Percentiles rank a stretch among this genome's conserved stretches.
Conservation (phyloP, 2,329 filamentous ascomycete genomes). For the Fusarium globosum region DNA sequence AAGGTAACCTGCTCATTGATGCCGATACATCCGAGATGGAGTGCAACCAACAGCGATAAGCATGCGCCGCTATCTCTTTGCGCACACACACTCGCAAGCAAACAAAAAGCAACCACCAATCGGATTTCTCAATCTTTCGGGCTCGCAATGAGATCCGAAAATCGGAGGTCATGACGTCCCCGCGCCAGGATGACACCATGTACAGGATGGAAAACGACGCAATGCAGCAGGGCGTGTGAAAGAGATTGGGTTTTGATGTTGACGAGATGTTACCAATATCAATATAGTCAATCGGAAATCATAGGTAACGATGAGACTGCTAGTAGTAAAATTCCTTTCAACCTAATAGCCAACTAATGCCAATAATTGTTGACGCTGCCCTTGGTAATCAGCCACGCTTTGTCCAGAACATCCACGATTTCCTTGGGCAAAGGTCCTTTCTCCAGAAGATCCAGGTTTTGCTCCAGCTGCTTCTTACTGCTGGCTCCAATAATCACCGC, state of each 20-base stretch:
- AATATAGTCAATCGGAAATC: too few relatives aligned
- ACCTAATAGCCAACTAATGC: background rate
- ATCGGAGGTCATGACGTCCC: background rate
- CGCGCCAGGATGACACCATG: background rate
- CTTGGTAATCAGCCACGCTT: background rate
- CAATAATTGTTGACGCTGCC: conserved; percentile 1
- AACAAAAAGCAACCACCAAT: background rate
- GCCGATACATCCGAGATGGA: background rate
- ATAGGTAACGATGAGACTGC: background rate
- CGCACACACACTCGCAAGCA: background rate
- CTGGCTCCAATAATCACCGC: conserved; percentile 64
- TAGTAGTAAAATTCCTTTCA: too few relatives aligned
- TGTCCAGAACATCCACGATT: conserved; percentile 64
- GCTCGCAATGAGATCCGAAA: background rate
- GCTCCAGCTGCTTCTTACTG: conserved; percentile 59
- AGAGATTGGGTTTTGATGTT: background rate
- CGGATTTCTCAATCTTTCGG: background rate
- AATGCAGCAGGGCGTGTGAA: background rate
- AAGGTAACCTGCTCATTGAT: background rate
- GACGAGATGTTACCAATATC: background rate
- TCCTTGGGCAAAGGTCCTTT: conserved; percentile 77
- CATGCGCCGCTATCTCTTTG: background rate
- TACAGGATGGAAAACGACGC: background rate
- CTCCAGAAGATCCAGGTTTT: conserved; percentile 56
- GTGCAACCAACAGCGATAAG: background rate